Base-by-base conservation (phyloP, 805 yeast genomes). In the Scheffersomyces coipomensis region DNA sequence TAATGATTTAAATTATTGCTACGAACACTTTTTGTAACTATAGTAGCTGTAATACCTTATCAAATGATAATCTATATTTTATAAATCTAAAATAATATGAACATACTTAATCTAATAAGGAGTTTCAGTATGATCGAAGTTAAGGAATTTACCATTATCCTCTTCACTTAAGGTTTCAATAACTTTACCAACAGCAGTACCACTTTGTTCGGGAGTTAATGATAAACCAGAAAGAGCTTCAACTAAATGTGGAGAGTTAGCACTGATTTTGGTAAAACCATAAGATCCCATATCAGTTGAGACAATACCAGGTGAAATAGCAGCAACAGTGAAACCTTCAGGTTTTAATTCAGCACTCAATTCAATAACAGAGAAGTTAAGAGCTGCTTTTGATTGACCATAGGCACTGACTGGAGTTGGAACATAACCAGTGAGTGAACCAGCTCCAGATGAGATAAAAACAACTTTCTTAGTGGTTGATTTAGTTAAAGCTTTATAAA, bases 281-380 rank as follows among this genome's bases (percentile, higher is more conserved):
- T 24, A 12, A 24, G 10, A 8, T 8, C 27, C 60, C 62, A 60
- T 56, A 35, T 68, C 73, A 26, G 66, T 63, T n/a, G 39, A n/a
- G 9, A 70, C 72, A 9, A 56, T 23, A 27, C 75, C 74, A 0
- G 76, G 76, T 37, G 64, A 66, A 12, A 66, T 10, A 10, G 66
- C 47, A 17, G 63, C 45, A 27, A 60, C 53, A 10, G 49, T 55
- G 40, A 24, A 24, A 8, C 27, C 27, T 24, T 24, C n/a, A 8
- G 10, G 27, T 24, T 24, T 24, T 55, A 62, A 36, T 38, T 66
- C 69, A 24, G 17, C 12, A 31, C 60, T 45, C 27, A 67, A 25
- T 16, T 54, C 52, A 29, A 44, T 53, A 11, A 49, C 48, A 12
- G 58, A 42, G 47, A 51, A 59, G 49, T 65, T 66, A 16, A 64